A percentile compares a stretch with the other conserved stretches of the same genome.
phyloP scores from a whole-genome alignment of 148 eudicot genomes.

The Beta vulgaris region DNA sequence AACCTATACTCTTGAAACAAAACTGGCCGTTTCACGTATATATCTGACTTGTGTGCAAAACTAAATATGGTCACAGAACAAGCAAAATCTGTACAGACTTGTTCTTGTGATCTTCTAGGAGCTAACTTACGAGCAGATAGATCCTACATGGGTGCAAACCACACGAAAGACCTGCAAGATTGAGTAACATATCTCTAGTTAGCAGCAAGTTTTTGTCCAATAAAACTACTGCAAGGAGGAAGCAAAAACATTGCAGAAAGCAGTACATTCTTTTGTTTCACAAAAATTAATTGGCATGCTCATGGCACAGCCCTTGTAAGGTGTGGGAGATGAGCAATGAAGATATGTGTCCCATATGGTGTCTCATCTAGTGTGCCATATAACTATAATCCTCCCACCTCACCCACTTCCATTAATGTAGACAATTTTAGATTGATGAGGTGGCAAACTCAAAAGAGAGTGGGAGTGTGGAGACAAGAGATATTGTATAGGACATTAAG shows the following conservation, averaged over 20 bases:
- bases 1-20: neutral
- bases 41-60: neutral
- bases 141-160: neutral
- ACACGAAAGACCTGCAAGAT: neutral
- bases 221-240: neutral
- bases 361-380: too few relatives aligned
- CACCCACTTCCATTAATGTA: too few relatives aligned
- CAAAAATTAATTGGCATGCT: too few relatives aligned
- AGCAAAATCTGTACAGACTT: slow-evolving; percentile 13
- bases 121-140: slow-evolving; percentile 10
- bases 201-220: too few relatives aligned
- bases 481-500: too few relatives aligned
- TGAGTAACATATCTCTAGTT: neutral
- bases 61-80: neutral
- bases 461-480: too few relatives aligned
- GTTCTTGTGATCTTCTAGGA: slow-evolving; percentile 3
- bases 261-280: slow-evolving; percentile 2
- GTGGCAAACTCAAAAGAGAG: too few relatives aligned
- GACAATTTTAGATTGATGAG: too few relatives aligned
- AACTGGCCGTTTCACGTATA: neutral
- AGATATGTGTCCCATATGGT: too few relatives aligned
- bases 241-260: neutral
- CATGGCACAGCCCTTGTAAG: too few relatives aligned
- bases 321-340: too few relatives aligned
- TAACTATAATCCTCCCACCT: too few relatives aligned